phyloP scores from a whole-genome alignment of 441 rosid genomes.

The Euphorbia schlechtendalii region DNA sequence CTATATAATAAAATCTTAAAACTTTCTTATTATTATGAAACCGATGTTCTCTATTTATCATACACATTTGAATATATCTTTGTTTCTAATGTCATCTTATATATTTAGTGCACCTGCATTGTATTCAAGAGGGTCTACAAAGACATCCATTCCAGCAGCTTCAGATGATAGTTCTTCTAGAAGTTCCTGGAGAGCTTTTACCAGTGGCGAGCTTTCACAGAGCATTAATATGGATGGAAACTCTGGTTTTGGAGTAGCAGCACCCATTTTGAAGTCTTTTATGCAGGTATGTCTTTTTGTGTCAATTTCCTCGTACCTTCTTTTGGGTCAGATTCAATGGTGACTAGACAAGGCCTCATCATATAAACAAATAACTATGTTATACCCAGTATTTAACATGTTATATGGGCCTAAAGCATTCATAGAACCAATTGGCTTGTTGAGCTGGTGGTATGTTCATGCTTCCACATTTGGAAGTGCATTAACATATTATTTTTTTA shows the following conservation, averaged over 20 bases:
- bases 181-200: slow-evolving; percentile 57
- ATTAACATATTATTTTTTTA: no score
- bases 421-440: no score
- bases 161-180: slow-evolving; percentile 47
- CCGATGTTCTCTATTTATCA: background rate
- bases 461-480: no score
- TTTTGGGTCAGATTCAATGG: no score
- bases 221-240: slow-evolving; percentile 54
- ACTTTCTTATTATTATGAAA: background rate
- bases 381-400: no score
- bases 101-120: slow-evolving; percentile 71
- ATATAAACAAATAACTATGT: no score
- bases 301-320: background rate
- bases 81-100: slow-evolving; percentile 10
- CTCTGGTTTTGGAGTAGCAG: slow-evolving; percentile 67
- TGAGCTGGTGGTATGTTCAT: no score
- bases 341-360: no score
- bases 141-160: slow-evolving; percentile 41
- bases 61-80: slow-evolving; percentile 12
- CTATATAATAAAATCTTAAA: background rate
- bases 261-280: slow-evolving; percentile 89
- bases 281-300: slow-evolving; percentile 57
- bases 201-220: slow-evolving; percentile 59
- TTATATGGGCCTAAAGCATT: no score
- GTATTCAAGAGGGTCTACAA: slow-evolving; percentile 61